Evolutionary conservation across 2,329 filamentous ascomycete species (phyloP), one percentile per base, ranked within the genome.

Genomic region (Aspergillus sp.): DNA sequence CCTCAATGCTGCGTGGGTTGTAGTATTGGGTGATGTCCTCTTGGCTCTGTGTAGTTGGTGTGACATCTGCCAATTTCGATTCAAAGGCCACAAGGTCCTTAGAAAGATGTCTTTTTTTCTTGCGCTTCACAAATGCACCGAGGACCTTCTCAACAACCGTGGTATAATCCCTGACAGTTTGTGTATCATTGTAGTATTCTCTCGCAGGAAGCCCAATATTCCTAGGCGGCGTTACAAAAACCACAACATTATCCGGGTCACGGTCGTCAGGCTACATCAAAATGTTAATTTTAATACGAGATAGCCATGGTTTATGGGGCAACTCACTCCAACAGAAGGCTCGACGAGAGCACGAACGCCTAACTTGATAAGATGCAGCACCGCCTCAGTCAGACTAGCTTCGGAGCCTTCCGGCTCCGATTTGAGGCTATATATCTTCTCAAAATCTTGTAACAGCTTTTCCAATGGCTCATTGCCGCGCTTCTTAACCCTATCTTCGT

Each of bases 11-110:
- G 69, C 82, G 81, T 1, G 85, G 85, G 64, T 89, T 89, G 71
- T 89, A 89, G 62, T 83, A 85, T 75, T 88, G 83, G 12, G 84
- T 87, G 45, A 88, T 83, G 69, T 88, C 85, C 58, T 85, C 76
- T 17, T 80, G 78, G 54, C 85, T 82, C 67, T 85, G 81, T 2
- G 81, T 79, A 59, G 82, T 80, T 3, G 85, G 84, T 4, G 83
- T 83, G 36, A 81, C 79, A 49, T 79, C 75, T 4, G 86, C 86
- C 49, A 89, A 79, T 63, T 83, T 74, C 66, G 81, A 83, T 67
- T 88, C 86, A 18, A 89, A 78, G 2, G 81, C 74, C n/a, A 86
- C 76, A 41, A 85, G 71, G 49, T 78, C 72, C 58, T 78, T 65
- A 8, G 70, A 62, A 42, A 13, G 43, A 4, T 73, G 58, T 22